Conservation (phyloP, 2,329 filamentous ascomycete genomes). For the Niveomyces coronatus region DNA sequence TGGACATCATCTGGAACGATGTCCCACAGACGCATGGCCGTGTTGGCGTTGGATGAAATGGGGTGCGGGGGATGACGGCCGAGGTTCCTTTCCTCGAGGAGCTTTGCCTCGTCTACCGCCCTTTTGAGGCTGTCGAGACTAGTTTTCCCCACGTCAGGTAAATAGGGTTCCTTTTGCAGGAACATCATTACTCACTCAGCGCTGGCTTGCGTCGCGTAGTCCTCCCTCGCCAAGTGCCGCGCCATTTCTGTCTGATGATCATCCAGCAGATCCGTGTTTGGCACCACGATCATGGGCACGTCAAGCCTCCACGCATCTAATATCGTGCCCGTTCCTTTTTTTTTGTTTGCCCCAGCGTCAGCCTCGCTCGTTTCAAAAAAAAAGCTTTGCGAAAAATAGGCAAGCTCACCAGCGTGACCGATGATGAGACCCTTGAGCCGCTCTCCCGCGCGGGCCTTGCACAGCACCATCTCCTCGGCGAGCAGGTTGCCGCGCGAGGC, state of each 20-base stretch:
- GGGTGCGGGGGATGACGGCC: slow-evolving; percentile 24
- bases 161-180: neutral
- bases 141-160: neutral
- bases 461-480: slow-evolving; percentile 42
- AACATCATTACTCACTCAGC: slow-evolving; percentile 54
- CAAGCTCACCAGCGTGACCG: slow-evolving; percentile 79
- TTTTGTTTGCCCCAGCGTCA: neutral
- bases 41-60: slow-evolving; percentile 12
- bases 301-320: slow-evolving; percentile 68
- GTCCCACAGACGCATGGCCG: slow-evolving; percentile 24
- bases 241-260: slow-evolving; percentile 91
- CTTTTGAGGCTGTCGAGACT: slow-evolving; percentile 24
- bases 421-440: slow-evolving; percentile 63
- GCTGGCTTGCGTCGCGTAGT: slow-evolving; percentile 65
- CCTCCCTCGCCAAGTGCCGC: slow-evolving; percentile 58
- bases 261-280: slow-evolving; percentile 71
- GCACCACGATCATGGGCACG: slow-evolving; percentile 76
- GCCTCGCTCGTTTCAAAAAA: too few relatives aligned
- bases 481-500: slow-evolving; percentile 23
- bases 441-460: slow-evolving; percentile 35
- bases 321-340: slow-evolving; percentile 75
- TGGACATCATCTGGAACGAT: slow-evolving; percentile 22
- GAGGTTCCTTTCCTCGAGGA: slow-evolving; percentile 26
- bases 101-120: slow-evolving; percentile 27
- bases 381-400: too few relatives aligned